Base-by-base conservation (phyloP, 1,139 yeast species). In the Yamadazyma epiphylla region DNA sequence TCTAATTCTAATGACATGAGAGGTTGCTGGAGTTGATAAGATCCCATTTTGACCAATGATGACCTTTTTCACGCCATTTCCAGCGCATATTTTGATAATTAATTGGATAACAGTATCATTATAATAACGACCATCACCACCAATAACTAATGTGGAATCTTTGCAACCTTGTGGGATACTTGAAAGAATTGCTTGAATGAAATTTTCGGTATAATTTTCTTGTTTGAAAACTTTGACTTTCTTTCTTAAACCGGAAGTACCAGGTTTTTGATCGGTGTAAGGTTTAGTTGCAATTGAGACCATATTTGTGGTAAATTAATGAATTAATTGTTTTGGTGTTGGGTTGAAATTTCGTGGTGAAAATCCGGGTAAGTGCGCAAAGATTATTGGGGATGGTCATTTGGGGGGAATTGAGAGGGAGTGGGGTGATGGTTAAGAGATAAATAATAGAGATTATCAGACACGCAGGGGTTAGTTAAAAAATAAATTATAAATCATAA, bases 101-200 rank as follows among this genome's bases (percentile, higher is more conserved):
- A 82, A 63, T 54, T 88, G 87, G 49, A 91, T 77, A 22, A 88
- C 91, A 24, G 70, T 71, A 47, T 79, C 85, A 53, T 89, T 89
- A 65, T 86, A 91, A 68, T 69, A 91, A 46, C 98, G 80, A 32
- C 98, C 98, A 55, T 91, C 98, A 37, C 98, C 98, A 35, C 98
- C 98, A 44, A 91, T 80, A 4, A 89, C 96, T 41, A 91, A 69
- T 4, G 85, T 79, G 4, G 96, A 70, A 38, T 67, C 84, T 34
- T 74, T 37, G 6, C 80, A 63, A 19, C 96, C 96, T 56, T 89
- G 96, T 11, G 97, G 98, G 47, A 91, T 89, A 25, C 96, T 77
- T 35, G 77, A 76, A 36, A 91, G 60, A 42, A 87, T 74, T 13
- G 96, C 76, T 58, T 91, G 98, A 42, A 91, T 75, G 62, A 91